Evolutionary conservation across 768 basidiomycete genomes (phyloP).

Genomic region (Hortiboletus flavorubellus): DNA sequence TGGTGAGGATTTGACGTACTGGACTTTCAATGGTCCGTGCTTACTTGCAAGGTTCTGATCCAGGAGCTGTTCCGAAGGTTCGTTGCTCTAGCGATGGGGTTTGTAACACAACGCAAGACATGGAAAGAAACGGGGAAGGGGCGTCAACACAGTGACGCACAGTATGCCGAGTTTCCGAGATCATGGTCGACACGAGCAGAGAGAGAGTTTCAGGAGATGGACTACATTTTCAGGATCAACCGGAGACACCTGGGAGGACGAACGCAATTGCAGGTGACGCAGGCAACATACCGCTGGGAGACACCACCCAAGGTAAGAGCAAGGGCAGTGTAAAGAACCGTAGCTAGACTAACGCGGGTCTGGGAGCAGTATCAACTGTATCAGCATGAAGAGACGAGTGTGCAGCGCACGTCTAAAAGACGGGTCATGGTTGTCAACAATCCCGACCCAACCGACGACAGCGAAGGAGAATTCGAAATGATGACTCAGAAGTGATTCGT

Average conservation of each 20-base stretch:
- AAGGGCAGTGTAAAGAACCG: neutral
- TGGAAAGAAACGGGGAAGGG: conserved; percentile 16
- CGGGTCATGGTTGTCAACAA: conserved; percentile 30
- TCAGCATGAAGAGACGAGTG: conserved; percentile 11
- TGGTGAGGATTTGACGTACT: conserved; percentile 25
- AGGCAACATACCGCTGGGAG: conserved; percentile 9
- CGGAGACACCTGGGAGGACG: conserved; percentile 5
- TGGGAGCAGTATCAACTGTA: conserved; percentile 8
- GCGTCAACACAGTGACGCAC: conserved; percentile 9
- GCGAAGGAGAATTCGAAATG: conserved; percentile 25
- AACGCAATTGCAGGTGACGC: conserved; percentile 6
- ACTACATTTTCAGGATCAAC: conserved; percentile 19
- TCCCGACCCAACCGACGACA: conserved; percentile 28
- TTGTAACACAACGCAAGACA: conserved; percentile 18
- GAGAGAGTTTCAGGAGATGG: conserved; percentile 26
- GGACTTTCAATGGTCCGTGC: conserved; percentile 8
- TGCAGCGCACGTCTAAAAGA: conserved; percentile 22
- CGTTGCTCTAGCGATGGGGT: conserved; percentile 22
- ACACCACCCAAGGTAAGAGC: conserved; percentile 19
- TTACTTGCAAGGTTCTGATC: conserved; percentile 12
- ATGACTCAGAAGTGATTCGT: conserved; percentile 7
- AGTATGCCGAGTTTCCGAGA: conserved; percentile 21
- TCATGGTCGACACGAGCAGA: conserved; percentile 28
- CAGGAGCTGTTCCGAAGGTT: conserved; percentile 24
- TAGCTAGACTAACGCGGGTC: conserved; percentile 7